Evolutionary conservation across 805 yeast species (phyloP).

Genomic region (Candida suzukii): DNA sequence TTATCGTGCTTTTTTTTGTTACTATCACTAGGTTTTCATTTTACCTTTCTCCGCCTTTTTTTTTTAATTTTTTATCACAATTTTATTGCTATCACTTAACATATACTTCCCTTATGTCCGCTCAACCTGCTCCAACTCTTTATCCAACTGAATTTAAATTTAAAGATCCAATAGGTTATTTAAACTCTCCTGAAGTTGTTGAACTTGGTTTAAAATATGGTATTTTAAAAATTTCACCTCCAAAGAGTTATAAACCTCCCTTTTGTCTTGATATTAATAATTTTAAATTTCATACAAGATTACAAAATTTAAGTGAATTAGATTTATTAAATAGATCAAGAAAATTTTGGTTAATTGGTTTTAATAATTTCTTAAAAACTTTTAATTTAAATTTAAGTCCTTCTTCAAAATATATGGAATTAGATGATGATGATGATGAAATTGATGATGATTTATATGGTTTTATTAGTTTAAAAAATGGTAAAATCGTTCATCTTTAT

Average conservation of each 20-base stretch:
- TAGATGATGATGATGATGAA: conserved; percentile 2
- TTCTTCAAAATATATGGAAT: background rate
- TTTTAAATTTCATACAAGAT: conserved; percentile 62
- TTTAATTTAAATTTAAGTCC: conserved; percentile 20
- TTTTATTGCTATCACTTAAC: no score
- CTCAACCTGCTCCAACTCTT: conserved; percentile 39
- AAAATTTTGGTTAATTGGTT: conserved; percentile 52
- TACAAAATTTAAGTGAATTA: conserved; percentile 62
- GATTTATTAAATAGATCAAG: conserved; percentile 58
- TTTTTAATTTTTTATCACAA: no score
- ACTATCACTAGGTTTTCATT: no score
- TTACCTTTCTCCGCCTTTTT: background rate
- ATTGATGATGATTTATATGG: conserved; percentile 3
- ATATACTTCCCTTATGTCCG: background rate
- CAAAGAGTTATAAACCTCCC: conserved; percentile 46
- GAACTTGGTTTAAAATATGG: conserved; percentile 41
- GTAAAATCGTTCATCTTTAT: conserved; percentile 19
- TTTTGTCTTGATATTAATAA: conserved; percentile 42
- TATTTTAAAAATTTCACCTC: conserved; percentile 47
- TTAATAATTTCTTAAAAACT: conserved; percentile 51
- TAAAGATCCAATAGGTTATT: conserved; percentile 40
- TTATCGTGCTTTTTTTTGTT: no score
- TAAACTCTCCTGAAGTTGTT: conserved; percentile 33
- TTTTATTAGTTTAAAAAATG: conserved; percentile 4
- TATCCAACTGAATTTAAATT: conserved; percentile 39